Evolutionary conservation across 371 early-diverging fungal genomes (phyloP).

Genomic region (Blakeslea trispora): DNA sequence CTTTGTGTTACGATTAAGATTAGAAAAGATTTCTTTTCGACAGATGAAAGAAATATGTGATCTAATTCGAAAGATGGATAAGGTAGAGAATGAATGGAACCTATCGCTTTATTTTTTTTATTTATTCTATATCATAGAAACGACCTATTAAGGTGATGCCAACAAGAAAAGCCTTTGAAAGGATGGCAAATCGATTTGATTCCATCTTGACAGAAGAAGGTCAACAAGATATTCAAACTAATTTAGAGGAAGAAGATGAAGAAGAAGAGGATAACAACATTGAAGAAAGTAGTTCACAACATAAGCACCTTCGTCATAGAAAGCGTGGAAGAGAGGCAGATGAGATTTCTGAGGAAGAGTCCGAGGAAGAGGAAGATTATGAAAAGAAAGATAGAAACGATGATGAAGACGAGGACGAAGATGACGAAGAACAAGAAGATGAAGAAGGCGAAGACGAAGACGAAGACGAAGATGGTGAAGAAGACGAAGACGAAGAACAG

Average conservation of each 20-base stretch:
- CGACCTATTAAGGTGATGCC: conserved; percentile 9
- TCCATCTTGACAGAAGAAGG: neutral
- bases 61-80: conserved; percentile 31
- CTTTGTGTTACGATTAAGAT: conserved; percentile 35
- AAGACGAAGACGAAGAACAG: neutral
- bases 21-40: conserved; percentile 32
- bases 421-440: neutral
- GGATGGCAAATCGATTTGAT: conserved; percentile 5
- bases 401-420: neutral
- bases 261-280: neutral
- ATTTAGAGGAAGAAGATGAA: neutral
- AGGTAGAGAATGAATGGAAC: conserved; percentile 20
- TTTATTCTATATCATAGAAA: conserved; percentile 2
- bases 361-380: neutral
- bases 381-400: neutral
- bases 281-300: no score
- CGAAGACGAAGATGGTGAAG: neutral
- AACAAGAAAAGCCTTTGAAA: conserved; percentile 4
- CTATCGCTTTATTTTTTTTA: neutral
- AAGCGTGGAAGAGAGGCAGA: neutral
- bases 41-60: conserved; percentile 29
- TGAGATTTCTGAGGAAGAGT: neutral
- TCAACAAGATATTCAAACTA: neutral
- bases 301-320: neutral
- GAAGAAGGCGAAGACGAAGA: neutral